Conservation (phyloP, 805 yeast species). For the Wickerhamomyces sydowiorum region DNA sequence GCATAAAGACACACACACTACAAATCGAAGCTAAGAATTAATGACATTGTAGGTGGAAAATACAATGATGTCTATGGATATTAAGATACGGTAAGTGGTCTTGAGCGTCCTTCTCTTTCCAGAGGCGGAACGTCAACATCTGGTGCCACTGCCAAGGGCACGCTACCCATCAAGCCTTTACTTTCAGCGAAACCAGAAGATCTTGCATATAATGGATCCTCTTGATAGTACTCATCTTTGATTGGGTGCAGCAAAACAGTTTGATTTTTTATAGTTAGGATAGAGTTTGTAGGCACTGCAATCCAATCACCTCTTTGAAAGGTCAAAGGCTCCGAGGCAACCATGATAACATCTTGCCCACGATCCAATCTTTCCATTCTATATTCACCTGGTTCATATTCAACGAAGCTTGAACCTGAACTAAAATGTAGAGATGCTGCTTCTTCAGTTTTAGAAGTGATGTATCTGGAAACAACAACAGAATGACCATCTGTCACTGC, state of each 20-base stretch:
- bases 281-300: conserved; percentile 89
- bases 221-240: conserved; percentile 79
- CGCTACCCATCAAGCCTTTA: conserved; percentile 90
- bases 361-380: conserved; percentile 91
- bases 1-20: too few species aligned
- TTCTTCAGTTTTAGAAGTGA: conserved; percentile 85
- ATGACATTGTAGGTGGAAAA: too few species aligned
- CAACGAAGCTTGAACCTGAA: conserved; percentile 87
- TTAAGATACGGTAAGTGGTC: conserved; percentile 18
- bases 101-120: conserved; percentile 66
- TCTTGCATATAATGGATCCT: conserved; percentile 61
- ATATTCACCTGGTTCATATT: conserved; percentile 86
- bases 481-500: conserved; percentile 92
- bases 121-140: conserved; percentile 64
- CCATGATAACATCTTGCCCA: conserved; percentile 92
- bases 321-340: conserved; percentile 94
- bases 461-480: conserved; percentile 82
- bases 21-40: too few species aligned
- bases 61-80: background rate
- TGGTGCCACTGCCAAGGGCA: conserved; percentile 56
- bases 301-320: conserved; percentile 98
- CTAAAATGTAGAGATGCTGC: conserved; percentile 95
- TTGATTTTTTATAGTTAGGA: conserved; percentile 74
- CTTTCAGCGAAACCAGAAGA: conserved; percentile 79
- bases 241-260: conserved; percentile 90